phyloP scores from a whole-genome alignment of 176 grass and related monocot species.

The Poa pratensis region DNA sequence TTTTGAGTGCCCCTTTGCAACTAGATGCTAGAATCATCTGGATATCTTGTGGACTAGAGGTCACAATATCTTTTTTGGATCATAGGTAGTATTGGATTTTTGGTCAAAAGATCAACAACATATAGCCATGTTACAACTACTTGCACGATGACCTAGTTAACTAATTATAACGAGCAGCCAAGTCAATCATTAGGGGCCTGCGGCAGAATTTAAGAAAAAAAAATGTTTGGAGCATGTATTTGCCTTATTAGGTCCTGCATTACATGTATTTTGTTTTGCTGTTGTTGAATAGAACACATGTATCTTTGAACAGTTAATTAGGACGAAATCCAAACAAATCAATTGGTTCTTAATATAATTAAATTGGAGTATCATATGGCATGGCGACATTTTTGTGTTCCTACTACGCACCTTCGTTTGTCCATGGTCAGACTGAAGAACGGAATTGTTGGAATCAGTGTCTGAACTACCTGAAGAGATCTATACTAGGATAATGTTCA shows the following conservation, averaged over 20 bases:
- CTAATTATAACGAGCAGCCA: not conserved
- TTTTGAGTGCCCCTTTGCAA: no score
- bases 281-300: slow-evolving; percentile 11
- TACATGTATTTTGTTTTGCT: not conserved
- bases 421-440: not conserved
- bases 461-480: not conserved
- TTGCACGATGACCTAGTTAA: slow-evolving; percentile 4
- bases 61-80: not conserved
- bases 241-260: not conserved
- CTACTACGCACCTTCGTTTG: slow-evolving; percentile 20
- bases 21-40: no score
- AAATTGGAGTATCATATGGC: not conserved
- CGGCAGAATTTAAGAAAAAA: not conserved
- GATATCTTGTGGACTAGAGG: no score
- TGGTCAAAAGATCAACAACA: not conserved
- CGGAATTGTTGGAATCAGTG: not conserved
- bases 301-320: slow-evolving; percentile 12
- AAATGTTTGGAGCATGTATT: not conserved
- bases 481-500: not conserved
- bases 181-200: not conserved
- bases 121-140: not conserved
- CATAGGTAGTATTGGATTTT: not conserved
- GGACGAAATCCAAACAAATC: slow-evolving; percentile 14
- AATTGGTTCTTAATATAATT: not conserved
- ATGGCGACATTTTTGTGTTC: not conserved